These are phyloP conservation scores for Neurospora discreta DNA, from an alignment of 495 filamentous ascomycete genomes.

Conservation along the genomic window DNA sequence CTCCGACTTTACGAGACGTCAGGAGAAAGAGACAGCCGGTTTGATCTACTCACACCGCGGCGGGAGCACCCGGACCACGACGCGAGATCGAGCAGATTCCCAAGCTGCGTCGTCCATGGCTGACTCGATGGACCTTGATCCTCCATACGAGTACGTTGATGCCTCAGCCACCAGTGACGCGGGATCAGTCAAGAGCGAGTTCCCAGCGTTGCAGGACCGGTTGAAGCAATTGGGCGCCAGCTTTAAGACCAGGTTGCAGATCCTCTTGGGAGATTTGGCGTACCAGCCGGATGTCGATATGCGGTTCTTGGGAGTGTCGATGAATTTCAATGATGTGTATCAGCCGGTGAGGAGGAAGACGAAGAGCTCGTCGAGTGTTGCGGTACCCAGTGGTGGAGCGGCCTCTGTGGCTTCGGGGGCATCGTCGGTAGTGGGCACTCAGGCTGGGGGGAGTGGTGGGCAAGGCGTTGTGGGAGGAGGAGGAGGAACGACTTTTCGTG, in stretches of 20 bases:
- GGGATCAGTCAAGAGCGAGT: conserved; percentile 37
- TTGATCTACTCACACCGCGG: background rate
- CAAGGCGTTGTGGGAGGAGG: background rate
- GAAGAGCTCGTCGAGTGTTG: conserved; percentile 15
- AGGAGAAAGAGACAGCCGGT: conserved; percentile 58
- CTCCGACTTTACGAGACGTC: conserved; percentile 80
- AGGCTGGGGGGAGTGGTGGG: background rate
- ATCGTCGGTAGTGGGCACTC: background rate
- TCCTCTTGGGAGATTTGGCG: conserved; percentile 77
- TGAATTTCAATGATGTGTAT: conserved; percentile 99
- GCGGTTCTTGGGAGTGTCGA: conserved; percentile 86
- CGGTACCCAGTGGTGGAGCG: background rate
- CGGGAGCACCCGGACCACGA: background rate
- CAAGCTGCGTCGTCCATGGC: conserved; percentile 19
- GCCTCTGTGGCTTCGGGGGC: background rate
- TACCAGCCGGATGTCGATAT: conserved; percentile 94
- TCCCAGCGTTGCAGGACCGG: conserved; percentile 62
- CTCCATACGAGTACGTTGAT: conserved; percentile 11
- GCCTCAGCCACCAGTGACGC: conserved; percentile 20
- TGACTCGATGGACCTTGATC: conserved; percentile 10
- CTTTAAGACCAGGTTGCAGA: conserved; percentile 65
- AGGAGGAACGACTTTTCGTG: background rate
- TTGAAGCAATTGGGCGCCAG: conserved; percentile 57
- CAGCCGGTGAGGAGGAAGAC: conserved; percentile 54
- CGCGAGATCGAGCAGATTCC: background rate